Percentiles rank a stretch among this genome's conserved stretches.
Evolutionary conservation across 345 rosid genomes (phyloP).

Genomic region (Acer campestre): DNA sequence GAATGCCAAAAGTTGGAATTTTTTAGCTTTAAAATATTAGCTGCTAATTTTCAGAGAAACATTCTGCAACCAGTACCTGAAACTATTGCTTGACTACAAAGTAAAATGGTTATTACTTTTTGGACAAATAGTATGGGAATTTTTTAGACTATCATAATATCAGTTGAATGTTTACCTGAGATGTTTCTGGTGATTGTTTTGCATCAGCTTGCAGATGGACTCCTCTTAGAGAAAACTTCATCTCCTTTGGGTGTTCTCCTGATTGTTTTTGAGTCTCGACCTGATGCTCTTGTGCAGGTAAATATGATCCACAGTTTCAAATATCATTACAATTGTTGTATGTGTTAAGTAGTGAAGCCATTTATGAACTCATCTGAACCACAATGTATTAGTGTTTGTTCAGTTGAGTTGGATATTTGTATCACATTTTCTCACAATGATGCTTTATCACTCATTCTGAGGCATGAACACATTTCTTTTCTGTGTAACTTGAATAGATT

Average conservation of each 20-base stretch:
- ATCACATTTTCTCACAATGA: background rate
- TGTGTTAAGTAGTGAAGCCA: background rate
- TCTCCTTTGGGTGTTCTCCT: slow-evolving; percentile 95
- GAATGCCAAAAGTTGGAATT: background rate
- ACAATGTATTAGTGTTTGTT: background rate
- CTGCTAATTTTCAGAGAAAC: background rate
- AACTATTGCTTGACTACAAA: slow-evolving; percentile 1
- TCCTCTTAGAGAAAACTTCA: slow-evolving; percentile 89
- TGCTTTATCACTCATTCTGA: slow-evolving; percentile 8
- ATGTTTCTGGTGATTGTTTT: slow-evolving; percentile 21
- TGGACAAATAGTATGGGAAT: background rate
- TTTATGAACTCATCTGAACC: background rate
- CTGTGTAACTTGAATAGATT: slow-evolving; percentile 55
- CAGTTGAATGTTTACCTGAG: slow-evolving; percentile 6
- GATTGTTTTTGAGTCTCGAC: slow-evolving; percentile 95
- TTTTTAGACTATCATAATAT: background rate
- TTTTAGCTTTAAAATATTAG: background rate
- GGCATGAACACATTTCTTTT: slow-evolving; percentile 9
- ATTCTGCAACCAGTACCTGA: background rate
- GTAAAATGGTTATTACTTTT: background rate
- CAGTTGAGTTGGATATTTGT: background rate
- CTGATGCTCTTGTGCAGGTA: slow-evolving; percentile 98
- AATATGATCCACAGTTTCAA: background rate
- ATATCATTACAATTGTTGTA: too few species aligned
- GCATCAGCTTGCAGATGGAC: slow-evolving; percentile 92